Percentiles rank a stretch among this genome's conserved stretches.
These are phyloP conservation scores for Peniophora sp. DNA, from an alignment of 1,284 basidiomycete species.

Conservation along the genomic window DNA sequence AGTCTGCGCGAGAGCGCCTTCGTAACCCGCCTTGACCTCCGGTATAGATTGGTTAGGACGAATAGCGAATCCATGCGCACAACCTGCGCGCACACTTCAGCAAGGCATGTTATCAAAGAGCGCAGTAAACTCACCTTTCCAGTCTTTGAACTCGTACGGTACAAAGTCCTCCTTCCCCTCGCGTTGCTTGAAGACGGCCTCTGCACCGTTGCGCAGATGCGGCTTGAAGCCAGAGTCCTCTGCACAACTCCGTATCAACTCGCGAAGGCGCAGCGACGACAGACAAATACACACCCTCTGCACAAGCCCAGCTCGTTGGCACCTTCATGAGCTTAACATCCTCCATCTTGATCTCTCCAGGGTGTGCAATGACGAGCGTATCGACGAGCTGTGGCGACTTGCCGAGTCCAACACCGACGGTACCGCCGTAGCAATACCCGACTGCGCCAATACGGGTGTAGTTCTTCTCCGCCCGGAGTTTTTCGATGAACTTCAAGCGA, in stretches of 20 bases:
- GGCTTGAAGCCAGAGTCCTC: slow-evolving; percentile 43
- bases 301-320: slow-evolving; percentile 47
- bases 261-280: too few relatives aligned
- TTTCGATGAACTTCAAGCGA: slow-evolving; percentile 10
- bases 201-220: slow-evolving; percentile 29
- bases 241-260: too few relatives aligned
- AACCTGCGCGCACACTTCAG: slow-evolving; percentile 20
- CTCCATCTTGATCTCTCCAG: slow-evolving; percentile 30
- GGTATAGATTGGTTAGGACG: slow-evolving; percentile 33
- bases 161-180: slow-evolving; percentile 34
- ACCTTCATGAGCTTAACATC: slow-evolving; percentile 40
- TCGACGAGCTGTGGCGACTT: slow-evolving; percentile 29
- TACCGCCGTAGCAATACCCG: slow-evolving; percentile 62
- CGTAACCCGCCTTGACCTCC: slow-evolving; percentile 32
- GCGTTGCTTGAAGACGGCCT: slow-evolving; percentile 34
- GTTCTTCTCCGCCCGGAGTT: slow-evolving; percentile 40
- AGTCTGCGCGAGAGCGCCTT: slow-evolving; percentile 27
- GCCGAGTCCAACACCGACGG: slow-evolving; percentile 32
- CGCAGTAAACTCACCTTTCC: slow-evolving; percentile 42
- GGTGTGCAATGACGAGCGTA: slow-evolving; percentile 51
- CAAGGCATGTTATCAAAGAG: background rate
- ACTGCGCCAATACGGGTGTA: slow-evolving; percentile 54
- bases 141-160: slow-evolving; percentile 47
- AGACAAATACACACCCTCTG: slow-evolving; percentile 43
- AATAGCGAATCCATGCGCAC: slow-evolving; percentile 39